Base-by-base conservation (phyloP, 805 yeast species). In the Barnettozyma siamensis region DNA sequence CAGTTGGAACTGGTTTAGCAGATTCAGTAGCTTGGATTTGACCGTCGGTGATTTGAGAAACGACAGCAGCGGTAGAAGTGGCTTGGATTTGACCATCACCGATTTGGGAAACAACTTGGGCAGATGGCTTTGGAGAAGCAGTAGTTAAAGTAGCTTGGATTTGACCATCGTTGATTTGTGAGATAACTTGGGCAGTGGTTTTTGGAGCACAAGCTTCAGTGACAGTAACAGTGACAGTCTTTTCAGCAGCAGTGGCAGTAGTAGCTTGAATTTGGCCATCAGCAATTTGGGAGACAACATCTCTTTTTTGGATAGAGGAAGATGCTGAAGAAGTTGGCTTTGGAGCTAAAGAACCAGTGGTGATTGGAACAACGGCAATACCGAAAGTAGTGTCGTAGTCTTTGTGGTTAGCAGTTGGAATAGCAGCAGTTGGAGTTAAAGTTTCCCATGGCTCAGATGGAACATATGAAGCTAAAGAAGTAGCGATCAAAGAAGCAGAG, bases 371-470 rank as follows among this genome's bases (percentile, higher is more conserved):
- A 48, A 83, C 77, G 45, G 83, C 83, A 55, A 83, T 81, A 66
- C 89, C 91, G 55, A 83, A 83, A 37, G 72, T 58, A 37, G 65
- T 60, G 32, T 74, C 45, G 70, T 74, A 75, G 53, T 76, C 76
- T 36, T 85, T 75, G 38, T 71, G 51, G 46, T 78, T 82, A 55
- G 78, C 78, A 10, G 76, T 50, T 45, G 71, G 70, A 35, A 72
- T 55, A 8, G 76, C 60, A 36, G 73, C 75, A 32, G 62, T 43
- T 51, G 93, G 89, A 30, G 88, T 81, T 62, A 83, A 70, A 41
- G 88, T 79, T 41, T 83, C 63, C 84, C 84, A 83, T 53, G 82
- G 78, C 45, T 76, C 80, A 40, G 78, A 62, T 47, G 83, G 84
- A 50, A 78, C 75, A 51, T 73, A 72, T 42, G 86, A 86, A 38